phyloP scores from a whole-genome alignment of 345 rosid species.

The Syzygium aqueum region DNA sequence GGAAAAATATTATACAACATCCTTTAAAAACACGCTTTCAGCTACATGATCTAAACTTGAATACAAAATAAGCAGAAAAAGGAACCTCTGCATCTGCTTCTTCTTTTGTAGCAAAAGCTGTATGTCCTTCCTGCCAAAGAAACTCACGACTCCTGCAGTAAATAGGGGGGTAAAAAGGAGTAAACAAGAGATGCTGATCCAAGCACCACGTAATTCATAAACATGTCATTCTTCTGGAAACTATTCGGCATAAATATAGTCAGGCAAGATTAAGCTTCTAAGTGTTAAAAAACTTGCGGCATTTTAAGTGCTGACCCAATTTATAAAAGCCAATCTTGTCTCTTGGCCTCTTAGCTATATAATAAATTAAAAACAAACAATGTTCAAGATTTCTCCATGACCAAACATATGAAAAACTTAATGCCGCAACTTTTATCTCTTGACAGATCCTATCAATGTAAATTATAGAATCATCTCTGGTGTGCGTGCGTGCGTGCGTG shows the following conservation, averaged over 20 bases:
- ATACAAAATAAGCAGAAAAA: neutral
- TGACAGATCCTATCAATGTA: neutral
- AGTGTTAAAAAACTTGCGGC: neutral
- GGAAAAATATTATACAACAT: neutral
- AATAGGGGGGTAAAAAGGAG: neutral
- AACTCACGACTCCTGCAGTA: conserved; percentile 92
- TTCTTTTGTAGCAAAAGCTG: conserved; percentile 80
- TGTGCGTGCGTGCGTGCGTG: neutral
- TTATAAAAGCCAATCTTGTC: neutral
- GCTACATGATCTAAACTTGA: neutral
- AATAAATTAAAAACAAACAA: neutral
- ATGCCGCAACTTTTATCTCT: neutral
- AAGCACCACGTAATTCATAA: neutral
- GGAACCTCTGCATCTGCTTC: conserved; percentile 92
- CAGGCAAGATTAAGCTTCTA: neutral
- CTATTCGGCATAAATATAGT: neutral
- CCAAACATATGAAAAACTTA: neutral
- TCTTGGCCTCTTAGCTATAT: neutral
- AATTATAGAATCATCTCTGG: neutral
- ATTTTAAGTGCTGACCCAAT: neutral
- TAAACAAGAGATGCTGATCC: neutral
- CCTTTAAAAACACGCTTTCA: neutral
- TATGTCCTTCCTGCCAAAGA: conserved; percentile 99
- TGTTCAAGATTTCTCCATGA: neutral
- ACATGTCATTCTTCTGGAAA: neutral